Base-by-base conservation (phyloP, 1,139 yeast species). In the Yamadazyma mexicana region DNA sequence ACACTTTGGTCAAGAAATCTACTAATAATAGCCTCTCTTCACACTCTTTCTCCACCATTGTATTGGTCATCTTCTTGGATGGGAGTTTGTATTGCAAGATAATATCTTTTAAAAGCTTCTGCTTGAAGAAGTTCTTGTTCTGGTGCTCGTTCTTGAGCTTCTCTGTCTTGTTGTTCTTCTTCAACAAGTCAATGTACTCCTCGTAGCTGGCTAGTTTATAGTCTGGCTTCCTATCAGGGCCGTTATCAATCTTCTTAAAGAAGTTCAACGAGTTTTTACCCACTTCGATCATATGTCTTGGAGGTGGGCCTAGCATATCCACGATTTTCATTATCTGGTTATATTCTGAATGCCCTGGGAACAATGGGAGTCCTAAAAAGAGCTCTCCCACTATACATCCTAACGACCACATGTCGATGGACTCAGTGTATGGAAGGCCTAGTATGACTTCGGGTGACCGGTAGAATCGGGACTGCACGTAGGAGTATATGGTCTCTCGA, bases 391-490 rank as follows among this genome's bases (percentile, higher is more conserved):
- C 84, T 39, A 94, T 92, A 66, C 99, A 92, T 2, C 98, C 99
- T 33, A 92, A 69, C 2, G 98, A 89, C 99, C 99, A 92, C 91
- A 92, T 89, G 61, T 92, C 99, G 42, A 92, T 92, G 7, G 96
- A 82, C 16, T 95, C 82, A 0, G 96, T 86, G 53, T 85, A 86
- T 4, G 96, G 96, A 34, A 92, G 70, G 0, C 99, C 98, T 23
- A 92, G 64, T 3, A 92, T 79, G 15, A 92, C 96, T 59, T 92
- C 99, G 0, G 99, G 99, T 1, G 96, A 87, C 45, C 99, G 74
- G 62, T 94, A 94, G 58, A 92, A 94, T 42, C 99, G 73, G 6
- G 96, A 88, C 60, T 94, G 99, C 46, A 94, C 89, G 59, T 94
- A 94, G 0, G 98, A 87, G 63, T 89, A 92, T 4, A 91, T 73